phyloP scores from a whole-genome alignment of 1,284 basidiomycete species.

The Tremellales sp. region DNA sequence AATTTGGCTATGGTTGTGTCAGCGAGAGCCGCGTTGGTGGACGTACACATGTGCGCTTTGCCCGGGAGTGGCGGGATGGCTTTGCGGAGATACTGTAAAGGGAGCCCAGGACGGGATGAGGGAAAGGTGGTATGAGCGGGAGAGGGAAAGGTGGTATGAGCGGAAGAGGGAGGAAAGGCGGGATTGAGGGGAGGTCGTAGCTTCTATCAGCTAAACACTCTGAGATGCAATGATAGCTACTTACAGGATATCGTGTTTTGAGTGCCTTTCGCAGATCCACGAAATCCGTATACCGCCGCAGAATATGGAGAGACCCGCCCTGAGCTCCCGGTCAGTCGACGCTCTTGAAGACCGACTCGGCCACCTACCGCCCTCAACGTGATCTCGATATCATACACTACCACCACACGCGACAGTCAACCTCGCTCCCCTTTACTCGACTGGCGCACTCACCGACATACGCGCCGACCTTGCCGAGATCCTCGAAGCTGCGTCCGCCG shows the following conservation, averaged over 20 bases:
- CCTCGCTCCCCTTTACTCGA: background rate
- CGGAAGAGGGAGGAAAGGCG: too few relatives aligned
- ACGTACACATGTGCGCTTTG: conserved; percentile 44
- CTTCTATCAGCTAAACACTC: background rate
- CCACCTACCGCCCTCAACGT: conserved; percentile 20
- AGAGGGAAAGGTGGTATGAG: too few relatives aligned
- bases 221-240: conserved; percentile 2
- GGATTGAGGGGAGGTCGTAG: too few relatives aligned
- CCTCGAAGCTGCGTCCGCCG: conserved; percentile 36
- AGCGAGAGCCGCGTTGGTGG: too few relatives aligned
- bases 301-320: conserved; percentile 32
- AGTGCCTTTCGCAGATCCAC: conserved; percentile 30
- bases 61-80: conserved; percentile 40
- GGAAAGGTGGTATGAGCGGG: too few relatives aligned
- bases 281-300: conserved; percentile 43
- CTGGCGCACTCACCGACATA: conserved; percentile 39
- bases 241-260: conserved; percentile 28
- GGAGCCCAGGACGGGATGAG: background rate
- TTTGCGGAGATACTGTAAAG: conserved; percentile 22
- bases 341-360: background rate
- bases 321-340: background rate
- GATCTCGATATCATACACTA: conserved; percentile 46
- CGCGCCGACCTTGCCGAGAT: conserved; percentile 34
- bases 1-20: conserved; percentile 42
- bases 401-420: background rate